Conservation (phyloP, 2,329 filamentous ascomycete species). For the Fusarium newnesense region DNA sequence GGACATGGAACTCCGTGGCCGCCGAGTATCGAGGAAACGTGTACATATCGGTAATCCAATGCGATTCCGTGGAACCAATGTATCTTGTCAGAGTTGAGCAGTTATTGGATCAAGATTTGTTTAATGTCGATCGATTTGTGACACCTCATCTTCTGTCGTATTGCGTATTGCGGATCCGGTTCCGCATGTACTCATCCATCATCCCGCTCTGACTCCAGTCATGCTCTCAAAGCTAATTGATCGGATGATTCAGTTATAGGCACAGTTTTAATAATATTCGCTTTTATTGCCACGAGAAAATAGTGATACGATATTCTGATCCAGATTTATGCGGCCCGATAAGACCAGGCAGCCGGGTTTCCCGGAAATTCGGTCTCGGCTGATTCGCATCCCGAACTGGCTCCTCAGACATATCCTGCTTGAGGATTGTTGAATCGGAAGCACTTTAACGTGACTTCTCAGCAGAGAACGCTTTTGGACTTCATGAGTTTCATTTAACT, state of each 20-base stretch:
- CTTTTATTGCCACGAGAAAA: not conserved
- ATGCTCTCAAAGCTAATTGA: not conserved
- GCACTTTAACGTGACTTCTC: rapidly evolving
- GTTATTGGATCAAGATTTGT: not conserved
- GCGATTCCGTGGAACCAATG: not conserved
- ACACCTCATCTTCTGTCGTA: not conserved
- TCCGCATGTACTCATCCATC: not conserved
- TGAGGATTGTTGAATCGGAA: rapidly evolving
- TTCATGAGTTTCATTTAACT: not conserved
- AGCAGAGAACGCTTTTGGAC: no score
- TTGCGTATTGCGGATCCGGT: not conserved
- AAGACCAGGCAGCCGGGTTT: not conserved
- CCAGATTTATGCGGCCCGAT: not conserved
- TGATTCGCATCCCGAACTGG: not conserved
- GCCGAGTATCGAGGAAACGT: not conserved
- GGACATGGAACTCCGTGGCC: not conserved
- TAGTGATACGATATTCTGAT: not conserved
- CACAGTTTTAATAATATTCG: not conserved
- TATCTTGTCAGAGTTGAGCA: not conserved
- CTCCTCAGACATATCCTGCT: no score
- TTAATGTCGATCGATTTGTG: not conserved
- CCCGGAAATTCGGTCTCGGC: not conserved
- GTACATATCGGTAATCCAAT: not conserved
- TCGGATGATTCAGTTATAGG: not conserved
- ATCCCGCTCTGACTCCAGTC: not conserved